Evolutionary conservation across 164 flowering plant species (phyloP).

Genomic region (Cinnamomum micranthum): DNA sequence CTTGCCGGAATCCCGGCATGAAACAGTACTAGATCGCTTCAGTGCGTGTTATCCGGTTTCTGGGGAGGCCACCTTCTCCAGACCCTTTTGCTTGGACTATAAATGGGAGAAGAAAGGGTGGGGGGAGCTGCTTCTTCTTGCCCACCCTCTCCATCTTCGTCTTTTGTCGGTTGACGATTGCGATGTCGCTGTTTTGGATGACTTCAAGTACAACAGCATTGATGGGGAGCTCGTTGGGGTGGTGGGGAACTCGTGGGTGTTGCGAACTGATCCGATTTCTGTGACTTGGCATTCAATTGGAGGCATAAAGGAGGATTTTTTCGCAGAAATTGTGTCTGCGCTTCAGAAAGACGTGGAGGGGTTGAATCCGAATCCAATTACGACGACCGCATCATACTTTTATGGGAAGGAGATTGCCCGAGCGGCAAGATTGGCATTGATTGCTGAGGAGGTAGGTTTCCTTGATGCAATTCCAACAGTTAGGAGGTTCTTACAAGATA

Average conservation of each 20-base stretch:
- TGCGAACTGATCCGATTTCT: slow-evolving; percentile 53
- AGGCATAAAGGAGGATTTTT: slow-evolving; percentile 33
- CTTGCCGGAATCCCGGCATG: slow-evolving; percentile 45
- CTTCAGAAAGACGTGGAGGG: slow-evolving; percentile 56
- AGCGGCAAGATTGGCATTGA: slow-evolving; percentile 84
- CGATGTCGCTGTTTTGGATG: slow-evolving; percentile 38
- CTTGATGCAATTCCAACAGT: slow-evolving; percentile 55
- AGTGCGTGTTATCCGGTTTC: slow-evolving; percentile 71
- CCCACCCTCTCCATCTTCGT: slow-evolving; percentile 74
- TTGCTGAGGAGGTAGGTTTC: slow-evolving; percentile 74
- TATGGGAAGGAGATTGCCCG: slow-evolving; percentile 85
- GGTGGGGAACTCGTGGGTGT: slow-evolving; percentile 74
- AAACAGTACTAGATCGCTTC: slow-evolving; percentile 60
- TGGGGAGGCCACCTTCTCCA: slow-evolving; percentile 53
- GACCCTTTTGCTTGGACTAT: slow-evolving; percentile 66
- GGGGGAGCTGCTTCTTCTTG: slow-evolving; percentile 81
- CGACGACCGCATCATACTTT: slow-evolving; percentile 74
- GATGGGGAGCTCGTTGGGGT: slow-evolving; percentile 97
- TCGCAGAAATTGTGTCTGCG: slow-evolving; percentile 48
- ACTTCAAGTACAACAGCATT: slow-evolving; percentile 68
- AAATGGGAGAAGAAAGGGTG: slow-evolving; percentile 81
- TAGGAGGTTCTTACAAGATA: slow-evolving; percentile 47
- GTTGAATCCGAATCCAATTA: slow-evolving; percentile 33
- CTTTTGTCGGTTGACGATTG: slow-evolving; percentile 36
- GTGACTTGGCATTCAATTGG: slow-evolving; percentile 81